Base-by-base conservation (phyloP, 352 stramenopile genomes). In the Phytophthora citrophthora region DNA sequence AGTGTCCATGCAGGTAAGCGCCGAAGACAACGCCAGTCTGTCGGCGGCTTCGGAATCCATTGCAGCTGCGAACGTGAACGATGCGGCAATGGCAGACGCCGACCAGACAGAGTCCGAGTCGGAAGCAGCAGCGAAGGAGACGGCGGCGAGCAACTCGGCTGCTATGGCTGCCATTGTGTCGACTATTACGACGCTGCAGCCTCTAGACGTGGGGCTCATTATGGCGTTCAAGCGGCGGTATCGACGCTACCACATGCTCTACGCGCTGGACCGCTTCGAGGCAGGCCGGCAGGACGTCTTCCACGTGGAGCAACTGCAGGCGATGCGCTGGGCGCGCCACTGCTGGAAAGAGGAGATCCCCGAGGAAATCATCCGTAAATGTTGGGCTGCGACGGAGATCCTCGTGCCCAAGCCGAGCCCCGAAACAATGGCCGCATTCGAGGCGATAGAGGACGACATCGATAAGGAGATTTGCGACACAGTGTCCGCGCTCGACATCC, bases 201-300 rank as follows among this genome's bases (percentile, higher is more conserved):
- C 64, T 13, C 52, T 88, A 15, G 76, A 83, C 38, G 70, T 64
- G 5, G 73, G 78, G 3, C 70, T 88, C 18, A 69, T 85, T 12
- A 60, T 60, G 44, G 64, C 70, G 39, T 83, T 88, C 61, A 88
- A 88, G 65, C 71, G 71, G 9, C 62, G 77, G 39, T 88, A 83
- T 69, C 74, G 74, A 2, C 68, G 78, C 27, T 79, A 86, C 57
- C 76, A 85, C 54, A 70, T 86, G 68, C 59, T 79, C 34, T 79
- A 86, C 58, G 76, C 74, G 38, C 66, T 86, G 36, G 79, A 88
- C 29, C 74, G 70, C 23, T 80, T 77, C 36, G 79, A 86, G 40
- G 76, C 71, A n/a, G 76, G 69, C 0, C 41, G 62, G n/a, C 46
- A 75, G n/a, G 62, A 77, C 40, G 76, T 88, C 6, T 86, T 85